phyloP scores from a whole-genome alignment of 805 yeast genomes.

The Ogataea parapolymorpha region DNA sequence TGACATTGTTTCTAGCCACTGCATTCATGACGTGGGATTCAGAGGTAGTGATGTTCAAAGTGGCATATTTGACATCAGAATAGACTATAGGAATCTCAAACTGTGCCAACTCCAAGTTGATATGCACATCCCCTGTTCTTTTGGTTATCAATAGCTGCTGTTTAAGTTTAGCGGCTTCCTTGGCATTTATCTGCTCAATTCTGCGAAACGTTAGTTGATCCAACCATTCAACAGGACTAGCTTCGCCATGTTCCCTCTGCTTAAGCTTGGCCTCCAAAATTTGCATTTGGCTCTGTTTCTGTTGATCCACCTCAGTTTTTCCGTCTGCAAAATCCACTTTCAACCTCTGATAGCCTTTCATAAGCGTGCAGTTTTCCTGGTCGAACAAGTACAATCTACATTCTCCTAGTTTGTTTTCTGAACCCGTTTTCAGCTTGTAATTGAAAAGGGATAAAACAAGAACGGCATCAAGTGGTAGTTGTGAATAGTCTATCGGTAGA shows the following conservation, averaged over 20 bases:
- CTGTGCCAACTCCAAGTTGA: conserved; percentile 52
- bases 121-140: conserved; percentile 15
- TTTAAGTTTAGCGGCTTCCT: conserved; percentile 9
- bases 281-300: conserved; percentile 37
- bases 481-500: conserved; percentile 68
- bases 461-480: conserved; percentile 61
- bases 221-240: conserved; percentile 64
- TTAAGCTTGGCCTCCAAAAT: conserved; percentile 53
- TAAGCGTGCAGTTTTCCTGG: conserved; percentile 48
- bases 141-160: conserved; percentile 13
- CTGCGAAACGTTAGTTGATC: conserved; percentile 61
- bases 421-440: conserved; percentile 47
- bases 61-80: conserved; percentile 50
- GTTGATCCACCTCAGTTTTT: conserved; percentile 13
- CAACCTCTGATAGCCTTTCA: conserved; percentile 68
- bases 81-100: conserved; percentile 73
- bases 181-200: conserved; percentile 40
- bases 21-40: conserved; percentile 23
- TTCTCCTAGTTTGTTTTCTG: conserved; percentile 52
- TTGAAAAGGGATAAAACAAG: conserved; percentile 67
- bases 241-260: conserved; percentile 65
- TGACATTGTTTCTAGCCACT: conserved; percentile 16
- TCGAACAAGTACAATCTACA: conserved; percentile 58
- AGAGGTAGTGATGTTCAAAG: conserved; percentile 26
- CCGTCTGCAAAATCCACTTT: conserved; percentile 28